Base-by-base conservation (phyloP, 106 monocot species). In the Amphibolis antarctica region DNA sequence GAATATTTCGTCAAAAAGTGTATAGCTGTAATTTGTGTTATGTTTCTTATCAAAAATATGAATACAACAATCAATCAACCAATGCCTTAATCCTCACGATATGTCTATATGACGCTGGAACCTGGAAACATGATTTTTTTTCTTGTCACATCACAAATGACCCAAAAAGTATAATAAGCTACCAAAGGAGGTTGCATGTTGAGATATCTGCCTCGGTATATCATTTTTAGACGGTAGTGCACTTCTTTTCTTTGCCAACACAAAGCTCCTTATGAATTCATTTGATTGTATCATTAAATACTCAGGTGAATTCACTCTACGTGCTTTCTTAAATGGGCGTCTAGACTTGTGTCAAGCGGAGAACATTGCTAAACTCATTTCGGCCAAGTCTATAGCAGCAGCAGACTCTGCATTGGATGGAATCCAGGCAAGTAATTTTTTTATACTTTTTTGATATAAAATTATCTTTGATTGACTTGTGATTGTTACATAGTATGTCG, bases 241-340 rank as follows among this genome's bases (percentile, higher is more conserved):
- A 36, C 36, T 2, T 36, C 36, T 36, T n/a, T n/a, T n/a, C n/a
- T n/a, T n/a, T n/a, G n/a, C n/a, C n/a, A n/a, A n/a, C n/a, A n/a
- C 7, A 36, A 4, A 48, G 48, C 14, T 4, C 1, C 48, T 48
- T 48, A 15, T 19, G 18, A 31, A 42, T 20, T 0, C 18, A 42
- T 43, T 4, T 60, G 60, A 14, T 42, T 9, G 43, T 30, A 1
- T 45, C 66, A 4, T 22, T 52, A 19, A n/a, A 71, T 47, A 28
- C n/a, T 56, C 64, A 94, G 94, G 94, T 42, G 94, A 94, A 59
- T 94, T 96, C 59, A 90, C 96, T 47, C 82, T 96, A 36, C 75
- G 86, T 47, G 96, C 96, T 55, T 96, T 96, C 73, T 65, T 96
- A 53, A 96, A 96, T 86, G 90, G 96, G 53, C 81, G 96, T 15